These are phyloP conservation scores for Sclerotinia borealis DNA, from an alignment of 2,329 filamentous ascomycete genomes.

Conservation along the genomic window DNA sequence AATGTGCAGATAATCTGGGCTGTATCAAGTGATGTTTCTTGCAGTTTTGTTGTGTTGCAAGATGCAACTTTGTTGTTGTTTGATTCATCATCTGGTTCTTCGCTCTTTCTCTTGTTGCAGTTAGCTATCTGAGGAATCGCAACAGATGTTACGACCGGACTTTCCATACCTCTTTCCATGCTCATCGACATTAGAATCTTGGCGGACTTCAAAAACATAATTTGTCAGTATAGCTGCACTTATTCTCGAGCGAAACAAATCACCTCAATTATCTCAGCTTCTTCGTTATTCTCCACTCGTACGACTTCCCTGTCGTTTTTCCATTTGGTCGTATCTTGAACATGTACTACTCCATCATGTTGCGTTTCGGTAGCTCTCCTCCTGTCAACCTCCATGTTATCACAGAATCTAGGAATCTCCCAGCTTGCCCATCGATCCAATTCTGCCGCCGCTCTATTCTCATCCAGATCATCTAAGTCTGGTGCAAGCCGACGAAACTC, in stretches of 20 bases:
- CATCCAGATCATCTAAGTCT: neutral
- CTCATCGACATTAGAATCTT: neutral
- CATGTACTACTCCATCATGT: accelerated
- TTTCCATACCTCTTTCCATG: neutral
- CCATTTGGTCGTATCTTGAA: neutral
- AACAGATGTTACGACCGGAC: neutral
- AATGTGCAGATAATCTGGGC: no score
- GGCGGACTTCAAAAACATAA: neutral
- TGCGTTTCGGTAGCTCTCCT: accelerated
- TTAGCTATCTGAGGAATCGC: neutral
- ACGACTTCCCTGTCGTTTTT: neutral
- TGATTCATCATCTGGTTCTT: neutral
- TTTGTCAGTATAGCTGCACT: neutral
- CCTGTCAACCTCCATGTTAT: accelerated
- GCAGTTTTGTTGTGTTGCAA: neutral
- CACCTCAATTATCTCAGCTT: neutral
- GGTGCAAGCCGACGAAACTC: neutral
- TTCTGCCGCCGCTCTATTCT: neutral
- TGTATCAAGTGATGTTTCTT: no score
- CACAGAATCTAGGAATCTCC: accelerated
- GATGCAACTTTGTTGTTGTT: neutral
- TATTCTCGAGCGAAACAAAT: no score
- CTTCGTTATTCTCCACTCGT: no score
- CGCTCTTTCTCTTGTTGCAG: neutral
- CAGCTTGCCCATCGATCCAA: neutral